Evolutionary conservation across 768 basidiomycete genomes (phyloP).

Genomic region (Termitomyces sp.): DNA sequence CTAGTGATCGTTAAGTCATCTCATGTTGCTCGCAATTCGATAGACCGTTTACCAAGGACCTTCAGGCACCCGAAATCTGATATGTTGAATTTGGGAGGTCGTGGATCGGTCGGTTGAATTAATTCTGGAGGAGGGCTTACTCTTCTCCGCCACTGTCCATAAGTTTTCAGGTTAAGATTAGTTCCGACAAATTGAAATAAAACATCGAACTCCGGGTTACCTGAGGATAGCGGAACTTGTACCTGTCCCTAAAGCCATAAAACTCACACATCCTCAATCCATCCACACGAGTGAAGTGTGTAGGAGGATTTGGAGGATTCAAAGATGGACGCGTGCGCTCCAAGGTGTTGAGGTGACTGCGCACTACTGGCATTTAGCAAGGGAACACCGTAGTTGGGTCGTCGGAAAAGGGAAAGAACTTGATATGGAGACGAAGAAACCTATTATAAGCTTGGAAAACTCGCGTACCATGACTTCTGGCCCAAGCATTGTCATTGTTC

Average conservation of each 20-base stretch:
- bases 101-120: slow-evolving; percentile 27
- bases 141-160: slow-evolving; percentile 4
- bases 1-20: slow-evolving; percentile 18
- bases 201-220: neutral
- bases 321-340: neutral
- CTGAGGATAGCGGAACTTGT: neutral
- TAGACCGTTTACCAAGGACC: slow-evolving; percentile 29
- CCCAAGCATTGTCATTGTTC: neutral
- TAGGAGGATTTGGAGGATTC: neutral
- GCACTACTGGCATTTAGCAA: neutral
- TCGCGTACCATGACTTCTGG: too few relatives aligned
- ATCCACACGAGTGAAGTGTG: neutral
- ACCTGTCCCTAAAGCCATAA: neutral
- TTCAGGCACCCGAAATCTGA: slow-evolving; percentile 39
- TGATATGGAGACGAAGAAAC: too few relatives aligned
- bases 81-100: slow-evolving; percentile 32
- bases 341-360: neutral
- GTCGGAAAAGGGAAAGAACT: too few relatives aligned
- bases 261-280: neutral
- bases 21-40: neutral
- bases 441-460: too few relatives aligned
- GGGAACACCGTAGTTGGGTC: too few relatives aligned
- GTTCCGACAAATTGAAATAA: neutral
- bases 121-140: slow-evolving; percentile 3
- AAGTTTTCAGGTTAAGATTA: neutral